Conservation (phyloP, 2,329 filamentous ascomycete genomes). For the Cladorrhinum sp. region DNA sequence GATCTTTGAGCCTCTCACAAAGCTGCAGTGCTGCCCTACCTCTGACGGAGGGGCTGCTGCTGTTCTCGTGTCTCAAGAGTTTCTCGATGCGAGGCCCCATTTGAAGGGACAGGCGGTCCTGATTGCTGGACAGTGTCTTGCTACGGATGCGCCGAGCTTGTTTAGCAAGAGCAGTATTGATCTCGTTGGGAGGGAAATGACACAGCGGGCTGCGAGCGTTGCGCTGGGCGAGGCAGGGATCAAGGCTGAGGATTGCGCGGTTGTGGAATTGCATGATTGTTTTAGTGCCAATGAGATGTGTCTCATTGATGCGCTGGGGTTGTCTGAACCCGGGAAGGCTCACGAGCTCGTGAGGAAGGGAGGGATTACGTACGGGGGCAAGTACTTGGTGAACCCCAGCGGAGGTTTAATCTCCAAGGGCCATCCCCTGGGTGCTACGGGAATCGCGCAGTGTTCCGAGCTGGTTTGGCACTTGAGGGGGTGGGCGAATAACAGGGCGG, state of each 20-base stretch:
- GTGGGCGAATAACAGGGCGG: conserved; percentile 87
- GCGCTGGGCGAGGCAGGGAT: conserved; percentile 75
- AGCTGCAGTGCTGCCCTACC: conserved; percentile 97
- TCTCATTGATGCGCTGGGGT: conserved; percentile 79
- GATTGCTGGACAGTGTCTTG: conserved; percentile 82
- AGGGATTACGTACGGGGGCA: conserved; percentile 87
- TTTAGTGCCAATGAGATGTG: conserved; percentile 96
- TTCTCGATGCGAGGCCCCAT: conserved; percentile 81
- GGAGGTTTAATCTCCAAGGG: conserved; percentile 95
- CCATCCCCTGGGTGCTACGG: conserved; percentile 88
- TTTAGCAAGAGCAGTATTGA: conserved; percentile 83
- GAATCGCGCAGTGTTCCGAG: conserved; percentile 93
- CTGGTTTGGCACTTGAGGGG: conserved; percentile 92
- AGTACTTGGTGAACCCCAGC: conserved; percentile 85
- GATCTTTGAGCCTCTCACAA: conserved; percentile 86
- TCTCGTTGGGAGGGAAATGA: conserved; percentile 87
- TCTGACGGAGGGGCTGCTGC: conserved; percentile 89
- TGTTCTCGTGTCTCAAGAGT: conserved; percentile 82
- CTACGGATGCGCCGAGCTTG: conserved; percentile 77
- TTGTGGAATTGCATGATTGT: conserved; percentile 94
- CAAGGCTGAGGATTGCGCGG: conserved; percentile 67
- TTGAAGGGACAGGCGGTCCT: conserved; percentile 79
- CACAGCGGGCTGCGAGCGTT: conserved; percentile 61
- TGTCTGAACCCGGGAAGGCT: conserved; percentile 76
- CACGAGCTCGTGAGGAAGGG: conserved; percentile 85